A percentile compares a stretch with the other conserved stretches of the same genome.
phyloP scores from a whole-genome alignment of 140 eudicot genomes.

The Erigeron philadelphicus region DNA sequence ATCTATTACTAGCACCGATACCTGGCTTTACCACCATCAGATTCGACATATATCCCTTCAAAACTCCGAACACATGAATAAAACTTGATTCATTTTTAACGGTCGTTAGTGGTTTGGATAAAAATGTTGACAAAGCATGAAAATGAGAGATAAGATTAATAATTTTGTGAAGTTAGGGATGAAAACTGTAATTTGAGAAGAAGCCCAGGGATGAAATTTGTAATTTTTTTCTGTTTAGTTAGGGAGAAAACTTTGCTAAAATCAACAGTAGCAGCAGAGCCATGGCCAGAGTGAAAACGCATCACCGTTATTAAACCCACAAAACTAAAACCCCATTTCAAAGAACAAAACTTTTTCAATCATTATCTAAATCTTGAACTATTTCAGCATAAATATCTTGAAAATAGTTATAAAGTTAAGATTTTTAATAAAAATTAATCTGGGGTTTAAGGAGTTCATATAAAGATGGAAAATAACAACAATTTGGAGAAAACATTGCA shows the following conservation, averaged over 20 bases:
- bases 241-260: background rate
- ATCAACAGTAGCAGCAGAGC: background rate
- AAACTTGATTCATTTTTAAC: too few species aligned
- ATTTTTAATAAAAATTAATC: background rate
- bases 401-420: conserved; percentile 12
- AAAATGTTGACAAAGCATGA: too few species aligned
- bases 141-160: too few species aligned
- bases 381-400: conserved; percentile 3
- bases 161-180: too few species aligned
- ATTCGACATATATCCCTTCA: too few species aligned
- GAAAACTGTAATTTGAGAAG: too few species aligned
- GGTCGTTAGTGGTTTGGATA: too few species aligned
- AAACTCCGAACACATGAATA: too few species aligned
- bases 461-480: conserved; percentile 24
- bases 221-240: too few species aligned
- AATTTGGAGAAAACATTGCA: conserved; percentile 68
- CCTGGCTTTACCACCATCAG: too few species aligned
- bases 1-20: too few species aligned
- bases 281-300: background rate
- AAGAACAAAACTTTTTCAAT: background rate
- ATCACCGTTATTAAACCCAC: background rate
- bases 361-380: background rate
- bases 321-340: background rate
- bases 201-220: too few species aligned
- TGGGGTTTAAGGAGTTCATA: background rate